Evolutionary conservation across 1,139 yeast species (phyloP).

Genomic region (Lodderomyces pseudojiufengensis): DNA sequence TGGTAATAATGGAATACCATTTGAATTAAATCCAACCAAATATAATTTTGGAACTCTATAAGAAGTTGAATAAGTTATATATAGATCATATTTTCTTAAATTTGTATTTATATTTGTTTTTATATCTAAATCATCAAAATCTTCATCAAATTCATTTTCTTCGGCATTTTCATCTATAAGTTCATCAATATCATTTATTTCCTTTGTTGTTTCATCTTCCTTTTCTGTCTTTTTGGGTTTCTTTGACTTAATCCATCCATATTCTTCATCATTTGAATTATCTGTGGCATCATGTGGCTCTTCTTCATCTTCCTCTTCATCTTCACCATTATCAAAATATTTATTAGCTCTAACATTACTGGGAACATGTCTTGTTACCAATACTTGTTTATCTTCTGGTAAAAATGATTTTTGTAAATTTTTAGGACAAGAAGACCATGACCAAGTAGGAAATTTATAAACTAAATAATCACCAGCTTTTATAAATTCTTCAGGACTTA

Average conservation of each 20-base stretch:
- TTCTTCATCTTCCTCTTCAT: constrained; percentile 43
- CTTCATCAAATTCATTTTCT: constrained; percentile 30
- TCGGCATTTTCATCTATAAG: constrained; percentile 38
- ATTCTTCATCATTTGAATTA: constrained; percentile 9
- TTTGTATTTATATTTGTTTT: constrained; percentile 21
- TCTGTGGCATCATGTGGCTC: constrained; percentile 50
- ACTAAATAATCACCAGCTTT: constrained; percentile 90
- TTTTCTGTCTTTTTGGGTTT: constrained; percentile 3
- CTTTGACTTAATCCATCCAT: constrained; percentile 8
- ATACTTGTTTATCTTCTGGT: constrained; percentile 81
- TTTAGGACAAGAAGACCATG: constrained; percentile 75
- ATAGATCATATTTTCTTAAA: constrained; percentile 77
- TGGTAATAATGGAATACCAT: constrained; percentile 85
- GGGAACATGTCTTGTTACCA: constrained; percentile 88
- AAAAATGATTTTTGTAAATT: constrained; percentile 63
- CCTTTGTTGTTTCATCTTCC: constrained; percentile 13
- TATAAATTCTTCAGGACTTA: constrained; percentile 91
- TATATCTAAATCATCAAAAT: constrained; percentile 33
- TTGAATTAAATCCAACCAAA: constrained; percentile 77
- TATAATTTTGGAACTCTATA: constrained; percentile 95
- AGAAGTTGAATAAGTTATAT: constrained; percentile 89
- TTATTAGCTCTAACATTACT: constrained; percentile 70
- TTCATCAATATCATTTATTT: constrained; percentile 36
- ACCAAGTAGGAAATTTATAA: constrained; percentile 94
- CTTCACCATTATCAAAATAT: constrained; percentile 42